These are phyloP conservation scores for Berkeleyomyces basicola DNA, from an alignment of 2,329 filamentous ascomycete species.

Conservation along the genomic window DNA sequence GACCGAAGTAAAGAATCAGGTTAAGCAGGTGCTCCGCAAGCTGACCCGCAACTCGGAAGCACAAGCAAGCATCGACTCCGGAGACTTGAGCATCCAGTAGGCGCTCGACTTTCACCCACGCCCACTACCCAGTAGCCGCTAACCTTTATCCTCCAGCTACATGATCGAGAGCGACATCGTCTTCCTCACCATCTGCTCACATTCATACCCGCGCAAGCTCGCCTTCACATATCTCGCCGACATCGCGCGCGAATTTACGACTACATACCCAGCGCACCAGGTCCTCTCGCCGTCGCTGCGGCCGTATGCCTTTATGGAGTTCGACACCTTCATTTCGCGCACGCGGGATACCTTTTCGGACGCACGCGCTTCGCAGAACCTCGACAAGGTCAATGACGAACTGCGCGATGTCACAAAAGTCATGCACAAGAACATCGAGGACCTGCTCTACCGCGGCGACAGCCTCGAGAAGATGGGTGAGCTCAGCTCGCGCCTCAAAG, in stretches of 20 bases:
- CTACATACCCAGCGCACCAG: slow-evolving; percentile 58
- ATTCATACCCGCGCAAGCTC: slow-evolving; percentile 89
- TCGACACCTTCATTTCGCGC: slow-evolving; percentile 89
- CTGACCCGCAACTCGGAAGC: slow-evolving; percentile 77
- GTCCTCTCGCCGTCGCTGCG: slow-evolving; percentile 60
- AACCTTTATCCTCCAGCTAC: slow-evolving; percentile 40
- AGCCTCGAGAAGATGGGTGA: slow-evolving; percentile 94
- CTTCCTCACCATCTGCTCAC: slow-evolving; percentile 88
- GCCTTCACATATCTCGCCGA: slow-evolving; percentile 97
- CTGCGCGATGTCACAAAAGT: slow-evolving; percentile 95
- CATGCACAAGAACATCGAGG: slow-evolving; percentile 99
- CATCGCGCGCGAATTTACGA: slow-evolving; percentile 77
- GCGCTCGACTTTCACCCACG: slow-evolving; percentile 17
- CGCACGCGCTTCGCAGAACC: slow-evolving; percentile 73
- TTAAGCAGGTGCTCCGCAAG: slow-evolving; percentile 77
- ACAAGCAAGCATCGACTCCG: slow-evolving; percentile 82
- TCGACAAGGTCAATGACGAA: slow-evolving; percentile 93
- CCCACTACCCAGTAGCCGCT: neutral
- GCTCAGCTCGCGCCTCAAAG: slow-evolving; percentile 68
- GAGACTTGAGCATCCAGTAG: slow-evolving; percentile 71
- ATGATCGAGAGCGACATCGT: slow-evolving; percentile 67
- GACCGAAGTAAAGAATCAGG: slow-evolving; percentile 74
- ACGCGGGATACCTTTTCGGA: slow-evolving; percentile 92
- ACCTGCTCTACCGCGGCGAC: slow-evolving; percentile 86
- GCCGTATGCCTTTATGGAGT: slow-evolving; percentile 94